Conservation (phyloP, 768 basidiomycete genomes). For the Lactarius pseudohatsudake region DNA sequence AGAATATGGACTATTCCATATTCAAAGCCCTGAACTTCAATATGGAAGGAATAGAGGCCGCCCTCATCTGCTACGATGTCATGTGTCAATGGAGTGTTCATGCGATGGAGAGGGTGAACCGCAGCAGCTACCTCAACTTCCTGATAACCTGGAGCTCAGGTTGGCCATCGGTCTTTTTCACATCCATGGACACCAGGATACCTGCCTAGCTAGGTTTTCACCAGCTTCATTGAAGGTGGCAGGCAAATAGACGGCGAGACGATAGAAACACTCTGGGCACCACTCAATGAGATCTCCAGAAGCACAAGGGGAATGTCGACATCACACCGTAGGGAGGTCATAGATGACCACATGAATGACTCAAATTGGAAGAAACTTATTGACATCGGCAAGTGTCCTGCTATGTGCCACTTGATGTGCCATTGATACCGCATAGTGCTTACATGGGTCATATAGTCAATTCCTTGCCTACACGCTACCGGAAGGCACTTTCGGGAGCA, state of each 20-base stretch:
- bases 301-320: too few relatives aligned
- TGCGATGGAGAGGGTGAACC: conserved; percentile 1
- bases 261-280: conserved; percentile 1
- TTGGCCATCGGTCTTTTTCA: too few relatives aligned
- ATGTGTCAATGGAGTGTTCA: conserved; percentile 6
- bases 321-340: too few relatives aligned
- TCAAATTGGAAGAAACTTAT: conserved; percentile 12
- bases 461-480: background rate
- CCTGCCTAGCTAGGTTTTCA: conserved; percentile 10
- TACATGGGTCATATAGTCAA: background rate
- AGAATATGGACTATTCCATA: background rate
- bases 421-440: background rate
- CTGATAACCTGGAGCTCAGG: background rate
- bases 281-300: too few relatives aligned
- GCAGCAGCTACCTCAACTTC: background rate
- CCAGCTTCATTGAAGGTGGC: conserved; percentile 2
- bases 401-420: too few relatives aligned
- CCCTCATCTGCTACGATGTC: too few relatives aligned
- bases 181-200: conserved; percentile 13
- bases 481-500: background rate
- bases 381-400: background rate
- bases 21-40: too few relatives aligned
- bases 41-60: too few relatives aligned
- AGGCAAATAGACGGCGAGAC: conserved; percentile 14
- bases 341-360: too few relatives aligned